Percentiles rank a stretch among this genome's conserved stretches.
phyloP scores from a whole-genome alignment of 2,329 filamentous ascomycete genomes.

The Onygena corvina region DNA sequence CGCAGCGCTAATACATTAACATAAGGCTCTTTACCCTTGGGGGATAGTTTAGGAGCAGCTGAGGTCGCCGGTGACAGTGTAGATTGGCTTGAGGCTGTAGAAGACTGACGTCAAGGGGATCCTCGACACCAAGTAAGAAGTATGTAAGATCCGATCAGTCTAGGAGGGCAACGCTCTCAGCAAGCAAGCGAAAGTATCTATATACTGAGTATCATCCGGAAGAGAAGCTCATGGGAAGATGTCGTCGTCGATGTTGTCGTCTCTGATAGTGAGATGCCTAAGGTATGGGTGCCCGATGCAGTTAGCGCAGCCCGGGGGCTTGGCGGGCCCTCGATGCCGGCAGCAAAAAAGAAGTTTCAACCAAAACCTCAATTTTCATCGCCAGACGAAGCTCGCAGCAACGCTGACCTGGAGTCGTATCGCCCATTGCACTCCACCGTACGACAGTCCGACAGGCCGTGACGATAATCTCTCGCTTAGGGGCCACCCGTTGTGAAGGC shows the following conservation, averaged over 20 bases:
- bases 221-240: too few relatives aligned
- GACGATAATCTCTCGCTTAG: background rate
- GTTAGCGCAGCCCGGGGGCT: background rate
- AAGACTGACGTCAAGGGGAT: too few relatives aligned
- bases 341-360: slow-evolving; percentile 7
- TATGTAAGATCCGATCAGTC: too few relatives aligned
- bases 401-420: background rate
- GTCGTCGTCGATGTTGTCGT: too few relatives aligned
- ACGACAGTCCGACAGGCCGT: slow-evolving; percentile 2
- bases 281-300: background rate
- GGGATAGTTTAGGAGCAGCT: too few relatives aligned
- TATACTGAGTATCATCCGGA: too few relatives aligned
- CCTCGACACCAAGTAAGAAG: too few relatives aligned
- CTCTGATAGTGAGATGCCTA: background rate
- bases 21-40: background rate
- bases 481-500: background rate
- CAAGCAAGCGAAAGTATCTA: background rate
- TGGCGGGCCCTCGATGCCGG: background rate
- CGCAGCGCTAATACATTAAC: background rate
- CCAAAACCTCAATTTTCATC: slow-evolving; percentile 2
- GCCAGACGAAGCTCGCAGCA: background rate
- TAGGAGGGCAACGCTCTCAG: background rate
- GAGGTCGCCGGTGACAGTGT: too few relatives aligned
- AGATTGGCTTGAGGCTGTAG: too few relatives aligned
- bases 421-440: slow-evolving; percentile 4